Base-by-base conservation (phyloP, 208 protist genomes). In the Leishmania aethiopica region DNA sequence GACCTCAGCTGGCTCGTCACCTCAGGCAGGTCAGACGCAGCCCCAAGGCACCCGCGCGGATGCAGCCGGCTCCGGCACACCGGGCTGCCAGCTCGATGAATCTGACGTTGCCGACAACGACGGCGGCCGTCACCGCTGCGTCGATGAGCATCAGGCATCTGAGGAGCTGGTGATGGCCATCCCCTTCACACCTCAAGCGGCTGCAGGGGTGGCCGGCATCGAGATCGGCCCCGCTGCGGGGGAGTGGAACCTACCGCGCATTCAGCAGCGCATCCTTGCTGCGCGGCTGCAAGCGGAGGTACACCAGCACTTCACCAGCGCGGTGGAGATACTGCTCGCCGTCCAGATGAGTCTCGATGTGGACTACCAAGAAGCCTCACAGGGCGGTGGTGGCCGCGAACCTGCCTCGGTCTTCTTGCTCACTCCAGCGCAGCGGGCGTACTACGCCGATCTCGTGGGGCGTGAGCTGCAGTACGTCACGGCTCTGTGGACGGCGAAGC, bases 281-380 rank as follows among this genome's bases (percentile, higher is more conserved):
- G 86, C 86, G 1, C 86, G 79, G 11, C 6, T 47, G 35, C 83
- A 79, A 62, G 86, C 86, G 10, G 83, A 89, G 57, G 47, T 72
- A n/a, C 74, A 60, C 32, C 79, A 84, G 19, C 73, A 82, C 81
- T 89, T 83, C 70, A 84, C 79, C 40, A 66, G 80, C 51, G 86
- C 86, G 3, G 70, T 87, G 57, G 86, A 87, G 72, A 75, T 85
- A 22, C 42, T 89, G 45, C 59, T 87, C 3, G 57, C 78, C 11
- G 83, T 87, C 13, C 86, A 89, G 62, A 85, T 89, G 82, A 86
- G 80, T 49, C 70, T 89, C 7, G 83, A 89, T 42, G 64, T 55
- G 59, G 80, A 85, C 77, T 84, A 84, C 57, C 75, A 79, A 40
- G 79, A 76, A 32, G 79, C 79, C 28, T 73, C 22, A 19, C 51